phyloP scores from a whole-genome alignment of 352 stramenopile genomes.

The Phytophthora pseudosyringae region DNA sequence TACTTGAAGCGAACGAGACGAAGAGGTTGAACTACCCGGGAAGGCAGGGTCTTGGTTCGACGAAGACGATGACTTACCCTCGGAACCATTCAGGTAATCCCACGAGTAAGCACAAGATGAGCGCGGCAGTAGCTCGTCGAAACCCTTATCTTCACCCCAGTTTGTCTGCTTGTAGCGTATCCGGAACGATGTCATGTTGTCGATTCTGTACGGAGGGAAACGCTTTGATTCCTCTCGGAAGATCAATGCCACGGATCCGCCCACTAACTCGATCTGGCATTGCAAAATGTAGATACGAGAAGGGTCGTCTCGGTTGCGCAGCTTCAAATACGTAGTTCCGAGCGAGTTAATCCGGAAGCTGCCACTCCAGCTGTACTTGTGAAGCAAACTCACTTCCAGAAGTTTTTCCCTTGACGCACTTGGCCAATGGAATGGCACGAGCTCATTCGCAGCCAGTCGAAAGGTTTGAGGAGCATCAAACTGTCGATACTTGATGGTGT shows the following conservation, averaged over 20 bases:
- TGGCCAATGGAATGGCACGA: constrained; percentile 87
- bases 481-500: constrained; percentile 88
- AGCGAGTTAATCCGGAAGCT: constrained; percentile 89
- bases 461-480: constrained; percentile 78
- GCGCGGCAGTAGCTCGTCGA: constrained; percentile 76
- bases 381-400: constrained; percentile 85
- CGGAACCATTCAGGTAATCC: constrained; percentile 77
- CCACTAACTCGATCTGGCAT: constrained; percentile 88
- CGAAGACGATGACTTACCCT: constrained; percentile 60
- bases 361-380: constrained; percentile 85
- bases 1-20: constrained; percentile 78
- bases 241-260: constrained; percentile 83
- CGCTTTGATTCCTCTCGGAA: constrained; percentile 87
- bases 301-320: constrained; percentile 70
- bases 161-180: constrained; percentile 88
- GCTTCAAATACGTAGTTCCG: constrained; percentile 87
- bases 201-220: constrained; percentile 91
- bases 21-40: constrained; percentile 57
- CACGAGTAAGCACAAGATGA: constrained; percentile 87
- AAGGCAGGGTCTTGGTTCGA: constrained; percentile 77
- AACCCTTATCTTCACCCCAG: constrained; percentile 76
- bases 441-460: constrained; percentile 71
- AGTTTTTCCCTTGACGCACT: constrained; percentile 79
- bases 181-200: constrained; percentile 92
- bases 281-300: constrained; percentile 90